Conservation (phyloP, 805 yeast genomes). For the Kuraishia molischiana region DNA sequence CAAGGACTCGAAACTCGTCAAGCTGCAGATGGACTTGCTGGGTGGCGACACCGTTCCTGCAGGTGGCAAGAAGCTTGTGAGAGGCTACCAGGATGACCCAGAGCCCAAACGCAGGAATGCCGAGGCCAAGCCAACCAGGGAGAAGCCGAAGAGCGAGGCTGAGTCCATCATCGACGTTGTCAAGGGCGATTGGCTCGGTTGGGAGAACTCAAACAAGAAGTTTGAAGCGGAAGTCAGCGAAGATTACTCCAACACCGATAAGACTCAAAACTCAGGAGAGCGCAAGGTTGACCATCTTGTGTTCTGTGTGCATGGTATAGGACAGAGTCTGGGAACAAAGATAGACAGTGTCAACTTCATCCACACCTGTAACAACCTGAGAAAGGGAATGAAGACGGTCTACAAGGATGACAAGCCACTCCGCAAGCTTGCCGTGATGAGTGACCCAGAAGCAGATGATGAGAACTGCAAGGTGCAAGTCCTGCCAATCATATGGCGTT, state of each 20-base stretch:
- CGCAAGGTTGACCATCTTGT: slow-evolving; percentile 48
- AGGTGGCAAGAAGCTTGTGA: slow-evolving; percentile 37
- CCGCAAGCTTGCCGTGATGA: slow-evolving; percentile 18
- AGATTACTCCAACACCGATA: slow-evolving; percentile 36
- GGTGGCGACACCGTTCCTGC: slow-evolving; percentile 16
- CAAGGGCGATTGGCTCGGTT: slow-evolving; percentile 13
- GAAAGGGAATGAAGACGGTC: slow-evolving; percentile 45
- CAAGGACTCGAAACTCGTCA: slow-evolving; percentile 16
- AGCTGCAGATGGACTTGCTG: slow-evolving; percentile 16
- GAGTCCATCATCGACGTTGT: slow-evolving; percentile 1
- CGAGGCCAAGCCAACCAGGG: neutral
- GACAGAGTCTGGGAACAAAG: slow-evolving; percentile 73
- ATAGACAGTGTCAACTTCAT: slow-evolving; percentile 80
- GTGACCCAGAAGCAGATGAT: slow-evolving; percentile 15
- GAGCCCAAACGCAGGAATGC: neutral
- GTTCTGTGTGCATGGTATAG: slow-evolving; percentile 92
- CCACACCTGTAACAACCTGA: slow-evolving; percentile 65
- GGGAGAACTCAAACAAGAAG: slow-evolving; percentile 20
- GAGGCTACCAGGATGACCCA: slow-evolving; percentile 31
- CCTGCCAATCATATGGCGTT: slow-evolving; percentile 89
- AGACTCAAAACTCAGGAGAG: slow-evolving; percentile 25
- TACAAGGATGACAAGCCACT: slow-evolving; percentile 31
- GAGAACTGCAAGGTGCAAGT: slow-evolving; percentile 65
- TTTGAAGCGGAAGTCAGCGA: slow-evolving; percentile 38
- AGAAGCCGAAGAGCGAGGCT: neutral